Conservation (phyloP, 2,329 filamentous ascomycete genomes). For the Ophiognomonia clavigignenti-juglandacearum region DNA sequence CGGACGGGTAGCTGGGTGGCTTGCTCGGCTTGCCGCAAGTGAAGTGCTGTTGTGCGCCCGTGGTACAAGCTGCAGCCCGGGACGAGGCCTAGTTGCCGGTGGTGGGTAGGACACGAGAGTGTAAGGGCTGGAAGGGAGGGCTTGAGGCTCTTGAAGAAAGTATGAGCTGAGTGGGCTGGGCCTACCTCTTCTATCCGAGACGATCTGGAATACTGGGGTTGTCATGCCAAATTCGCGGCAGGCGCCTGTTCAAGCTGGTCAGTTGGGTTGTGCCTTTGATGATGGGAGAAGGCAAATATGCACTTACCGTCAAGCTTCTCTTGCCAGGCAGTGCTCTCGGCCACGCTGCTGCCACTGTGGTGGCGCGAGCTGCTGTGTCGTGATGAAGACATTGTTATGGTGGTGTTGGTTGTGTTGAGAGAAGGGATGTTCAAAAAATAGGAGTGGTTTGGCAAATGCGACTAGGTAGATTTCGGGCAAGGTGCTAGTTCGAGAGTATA, state of each 20-base stretch:
- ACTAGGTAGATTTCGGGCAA: no score
- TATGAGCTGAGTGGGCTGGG: background rate
- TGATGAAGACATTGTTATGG: constrained; percentile 13
- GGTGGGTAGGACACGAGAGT: constrained; percentile 21
- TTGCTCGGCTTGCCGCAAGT: no score
- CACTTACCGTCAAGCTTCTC: constrained; percentile 26
- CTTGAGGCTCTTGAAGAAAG: background rate
- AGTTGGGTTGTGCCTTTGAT: background rate
- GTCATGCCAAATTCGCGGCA: constrained; percentile 26
- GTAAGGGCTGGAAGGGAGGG: background rate
- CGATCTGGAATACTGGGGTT: constrained; percentile 26
- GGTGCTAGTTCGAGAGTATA: no score
- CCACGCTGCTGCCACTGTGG: constrained; percentile 17
- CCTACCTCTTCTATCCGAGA: constrained; percentile 30
- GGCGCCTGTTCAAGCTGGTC: constrained; percentile 21
- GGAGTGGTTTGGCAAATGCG: background rate
- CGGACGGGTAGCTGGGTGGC: background rate
- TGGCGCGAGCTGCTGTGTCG: constrained; percentile 14
- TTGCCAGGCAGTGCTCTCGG: constrained; percentile 25
- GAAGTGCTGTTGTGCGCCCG: background rate
- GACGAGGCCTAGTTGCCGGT: background rate
- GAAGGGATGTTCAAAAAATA: background rate
- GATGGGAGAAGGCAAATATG: no score
- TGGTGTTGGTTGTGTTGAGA: constrained; percentile 12
- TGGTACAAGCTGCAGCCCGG: background rate